Percentiles rank a stretch among this genome's conserved stretches.
Evolutionary conservation across 306 rosid genomes (phyloP).

Genomic region (Carpinus viminea): DNA sequence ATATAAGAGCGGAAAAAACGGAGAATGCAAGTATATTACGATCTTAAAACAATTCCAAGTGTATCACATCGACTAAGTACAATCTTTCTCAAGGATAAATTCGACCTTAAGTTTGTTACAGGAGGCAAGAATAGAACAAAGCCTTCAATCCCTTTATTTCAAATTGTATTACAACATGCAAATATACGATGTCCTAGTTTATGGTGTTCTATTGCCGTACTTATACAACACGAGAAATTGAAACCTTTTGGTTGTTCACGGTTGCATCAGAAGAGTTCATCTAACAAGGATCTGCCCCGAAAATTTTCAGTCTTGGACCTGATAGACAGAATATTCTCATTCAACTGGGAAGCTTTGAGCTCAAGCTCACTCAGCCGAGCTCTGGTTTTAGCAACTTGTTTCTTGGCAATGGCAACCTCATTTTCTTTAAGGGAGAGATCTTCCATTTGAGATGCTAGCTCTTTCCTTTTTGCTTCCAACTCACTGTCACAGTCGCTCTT

Average conservation of each 20-base stretch:
- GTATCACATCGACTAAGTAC: too few species aligned
- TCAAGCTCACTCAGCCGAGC: slow-evolving; percentile 64
- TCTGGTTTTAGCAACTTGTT: slow-evolving; percentile 44
- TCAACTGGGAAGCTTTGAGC: slow-evolving; percentile 49
- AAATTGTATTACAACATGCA: background rate
- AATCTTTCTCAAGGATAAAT: too few species aligned
- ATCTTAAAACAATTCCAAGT: too few species aligned
- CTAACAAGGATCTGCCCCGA: slow-evolving; percentile 47
- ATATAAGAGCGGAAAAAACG: background rate
- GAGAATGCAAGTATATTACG: too few species aligned
- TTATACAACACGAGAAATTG: background rate
- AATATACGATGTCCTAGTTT: background rate
- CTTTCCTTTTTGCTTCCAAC: slow-evolving; percentile 47
- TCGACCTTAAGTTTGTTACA: too few species aligned
- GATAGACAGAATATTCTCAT: slow-evolving; percentile 36
- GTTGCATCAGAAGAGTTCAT: slow-evolving; percentile 45
- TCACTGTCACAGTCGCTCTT: slow-evolving; percentile 50
- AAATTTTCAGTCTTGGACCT: slow-evolving; percentile 60
- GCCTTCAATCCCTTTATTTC: background rate
- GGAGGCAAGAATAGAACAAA: background rate
- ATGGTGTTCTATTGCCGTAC: background rate
- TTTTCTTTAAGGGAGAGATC: slow-evolving; percentile 59
- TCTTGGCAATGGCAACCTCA: slow-evolving; percentile 51
- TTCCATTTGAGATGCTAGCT: slow-evolving; percentile 55
- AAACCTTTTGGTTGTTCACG: background rate